Percentiles rank a stretch among this genome's conserved stretches.
Conservation (phyloP, 1,284 basidiomycete species). For the Leccinum subrobustum region DNA sequence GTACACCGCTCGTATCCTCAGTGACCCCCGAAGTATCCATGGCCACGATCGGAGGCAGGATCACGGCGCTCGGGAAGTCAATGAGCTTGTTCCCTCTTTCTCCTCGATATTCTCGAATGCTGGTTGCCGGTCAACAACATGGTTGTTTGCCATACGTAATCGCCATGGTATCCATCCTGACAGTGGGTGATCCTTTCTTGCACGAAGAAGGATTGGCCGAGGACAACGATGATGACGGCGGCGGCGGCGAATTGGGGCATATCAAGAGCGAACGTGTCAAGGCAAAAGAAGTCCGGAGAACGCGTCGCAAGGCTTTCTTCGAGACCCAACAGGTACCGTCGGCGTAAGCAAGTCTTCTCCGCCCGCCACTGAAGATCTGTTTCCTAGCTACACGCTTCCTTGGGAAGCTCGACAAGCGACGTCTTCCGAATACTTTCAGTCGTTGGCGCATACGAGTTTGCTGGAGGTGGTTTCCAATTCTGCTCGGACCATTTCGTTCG, state of each 20-base stretch:
- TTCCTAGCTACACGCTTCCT: constrained; percentile 67
- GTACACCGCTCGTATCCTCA: constrained; percentile 35
- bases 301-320: constrained; percentile 75
- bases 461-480: constrained; percentile 77
- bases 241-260: constrained; percentile 48
- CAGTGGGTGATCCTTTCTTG: constrained; percentile 95
- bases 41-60: constrained; percentile 51
- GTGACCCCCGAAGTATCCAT: constrained; percentile 15
- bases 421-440: constrained; percentile 87
- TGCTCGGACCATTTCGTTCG: constrained; percentile 92
- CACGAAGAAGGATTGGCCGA: constrained; percentile 69
- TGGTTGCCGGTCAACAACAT: constrained; percentile 90
- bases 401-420: constrained; percentile 88
- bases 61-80: constrained; percentile 85
- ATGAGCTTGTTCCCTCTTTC: constrained; percentile 95
- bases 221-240: constrained; percentile 43
- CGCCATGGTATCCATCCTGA: constrained; percentile 87
- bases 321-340: constrained; percentile 68
- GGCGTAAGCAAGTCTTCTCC: not conserved
- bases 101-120: constrained; percentile 93
- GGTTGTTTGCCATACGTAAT: constrained; percentile 92
- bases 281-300: constrained; percentile 66
- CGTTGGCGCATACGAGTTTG: constrained; percentile 95
- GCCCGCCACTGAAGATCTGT: constrained; percentile 6
- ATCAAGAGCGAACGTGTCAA: constrained; percentile 59